Evolutionary conservation across 1,284 basidiomycete species (phyloP).

Genomic region (Pseudozyma sp.): DNA sequence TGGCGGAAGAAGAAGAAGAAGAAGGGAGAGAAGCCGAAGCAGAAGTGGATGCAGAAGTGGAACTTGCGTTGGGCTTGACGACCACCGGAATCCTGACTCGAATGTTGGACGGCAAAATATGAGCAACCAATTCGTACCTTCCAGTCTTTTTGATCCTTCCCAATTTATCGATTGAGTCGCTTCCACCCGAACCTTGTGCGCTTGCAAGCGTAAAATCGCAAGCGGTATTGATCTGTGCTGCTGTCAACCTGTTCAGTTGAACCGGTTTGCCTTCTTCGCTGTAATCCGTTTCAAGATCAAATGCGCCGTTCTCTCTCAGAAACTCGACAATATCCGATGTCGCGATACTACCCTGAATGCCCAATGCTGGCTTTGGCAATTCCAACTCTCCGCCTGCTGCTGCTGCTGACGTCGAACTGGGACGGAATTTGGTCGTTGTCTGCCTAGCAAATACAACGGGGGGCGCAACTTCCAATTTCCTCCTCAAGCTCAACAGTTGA

Average conservation of each 20-base stretch:
- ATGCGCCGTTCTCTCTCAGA: slow-evolving; percentile 29
- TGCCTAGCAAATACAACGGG: slow-evolving; percentile 28
- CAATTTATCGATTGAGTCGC: slow-evolving; percentile 32
- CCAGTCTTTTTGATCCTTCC: slow-evolving; percentile 45
- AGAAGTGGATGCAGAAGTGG: not conserved
- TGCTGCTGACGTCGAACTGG: not conserved
- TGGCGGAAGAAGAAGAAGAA: not conserved
- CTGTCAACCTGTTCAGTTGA: slow-evolving; percentile 35
- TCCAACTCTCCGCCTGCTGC: slow-evolving; percentile 7
- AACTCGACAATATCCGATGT: slow-evolving; percentile 32
- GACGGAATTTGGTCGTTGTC: slow-evolving; percentile 33
- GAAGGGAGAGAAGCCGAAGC: slow-evolving; percentile 5
- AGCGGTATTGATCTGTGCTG: slow-evolving; percentile 37
- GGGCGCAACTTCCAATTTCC: slow-evolving; percentile 37
- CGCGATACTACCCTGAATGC: slow-evolving; percentile 45
- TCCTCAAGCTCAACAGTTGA: slow-evolving; percentile 41
- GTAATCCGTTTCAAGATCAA: slow-evolving; percentile 45
- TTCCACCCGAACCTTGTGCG: not conserved
- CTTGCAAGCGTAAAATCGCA: slow-evolving; percentile 32
- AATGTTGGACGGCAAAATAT: slow-evolving; percentile 33
- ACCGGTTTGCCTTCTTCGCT: slow-evolving; percentile 23
- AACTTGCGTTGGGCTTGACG: slow-evolving; percentile 24
- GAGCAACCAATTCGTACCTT: slow-evolving; percentile 27
- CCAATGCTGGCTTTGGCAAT: slow-evolving; percentile 32
- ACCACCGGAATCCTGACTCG: slow-evolving; percentile 36